phyloP scores from a whole-genome alignment of 2,329 filamentous ascomycete genomes.

The Cadophora sp. region DNA sequence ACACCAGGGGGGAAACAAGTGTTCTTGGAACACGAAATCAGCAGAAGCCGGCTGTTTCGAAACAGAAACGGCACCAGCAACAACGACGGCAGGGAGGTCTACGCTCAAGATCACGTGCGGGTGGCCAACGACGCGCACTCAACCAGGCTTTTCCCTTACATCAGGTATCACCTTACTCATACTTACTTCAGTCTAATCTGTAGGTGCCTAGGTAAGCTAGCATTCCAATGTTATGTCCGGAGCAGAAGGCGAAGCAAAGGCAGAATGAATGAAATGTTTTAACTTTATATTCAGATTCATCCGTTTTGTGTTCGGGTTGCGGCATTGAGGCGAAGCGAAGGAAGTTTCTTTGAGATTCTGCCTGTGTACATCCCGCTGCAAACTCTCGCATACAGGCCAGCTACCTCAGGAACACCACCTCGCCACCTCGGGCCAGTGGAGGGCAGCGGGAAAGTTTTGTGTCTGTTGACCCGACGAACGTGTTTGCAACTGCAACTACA shows the following conservation, averaged over 20 bases:
- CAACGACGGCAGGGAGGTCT: slow-evolving; percentile 5
- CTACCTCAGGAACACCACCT: background rate
- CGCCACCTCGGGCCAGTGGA: too few relatives aligned
- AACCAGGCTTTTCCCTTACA: too few relatives aligned
- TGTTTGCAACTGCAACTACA: slow-evolving; percentile 11
- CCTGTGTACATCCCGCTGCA: background rate
- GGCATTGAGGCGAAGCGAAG: background rate
- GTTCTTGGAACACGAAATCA: background rate
- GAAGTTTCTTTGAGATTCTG: background rate
- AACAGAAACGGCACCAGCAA: background rate
- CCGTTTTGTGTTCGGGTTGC: background rate
- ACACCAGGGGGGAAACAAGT: too few relatives aligned
- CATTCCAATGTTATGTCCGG: too few relatives aligned
- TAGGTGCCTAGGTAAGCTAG: background rate
- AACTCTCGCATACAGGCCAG: background rate
- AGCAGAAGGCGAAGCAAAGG: background rate
- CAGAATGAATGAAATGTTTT: background rate
- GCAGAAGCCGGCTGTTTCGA: slow-evolving; percentile 15
- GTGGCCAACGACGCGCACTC: background rate
- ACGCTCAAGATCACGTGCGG: slow-evolving; percentile 16
- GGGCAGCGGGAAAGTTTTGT: background rate
- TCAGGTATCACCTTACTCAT: too few relatives aligned
- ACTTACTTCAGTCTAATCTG: background rate
- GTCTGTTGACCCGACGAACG: background rate
- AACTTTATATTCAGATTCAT: background rate